Percentiles rank a stretch among this genome's conserved stretches.
phyloP scores from a whole-genome alignment of 768 basidiomycete species.

The Austroboletus festivus region DNA sequence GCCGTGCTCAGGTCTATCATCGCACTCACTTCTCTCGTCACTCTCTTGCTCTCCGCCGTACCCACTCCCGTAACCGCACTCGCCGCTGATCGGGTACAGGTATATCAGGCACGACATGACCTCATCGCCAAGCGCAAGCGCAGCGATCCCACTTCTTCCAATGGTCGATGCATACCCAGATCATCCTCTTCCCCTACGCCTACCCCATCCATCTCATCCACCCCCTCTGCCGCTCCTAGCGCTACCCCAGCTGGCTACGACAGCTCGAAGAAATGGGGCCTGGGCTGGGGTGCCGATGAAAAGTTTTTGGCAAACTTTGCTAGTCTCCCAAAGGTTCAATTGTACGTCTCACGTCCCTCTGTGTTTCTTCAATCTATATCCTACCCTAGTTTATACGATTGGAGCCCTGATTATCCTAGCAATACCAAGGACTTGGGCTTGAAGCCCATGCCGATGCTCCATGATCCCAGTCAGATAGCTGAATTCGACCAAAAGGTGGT shows the following conservation, averaged over 20 bases:
- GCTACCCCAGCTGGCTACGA: constrained; percentile 6
- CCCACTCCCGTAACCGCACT: constrained; percentile 52
- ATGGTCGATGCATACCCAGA: constrained; percentile 59
- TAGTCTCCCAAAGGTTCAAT: constrained; percentile 31
- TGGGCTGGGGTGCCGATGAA: constrained; percentile 61
- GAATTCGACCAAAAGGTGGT: constrained; percentile 45
- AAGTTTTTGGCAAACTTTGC: constrained; percentile 48
- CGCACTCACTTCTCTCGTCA: constrained; percentile 54
- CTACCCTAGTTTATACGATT: constrained; percentile 58
- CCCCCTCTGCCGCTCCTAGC: constrained; percentile 17
- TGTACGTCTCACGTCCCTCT: constrained; percentile 33
- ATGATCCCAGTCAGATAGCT: constrained; percentile 49
- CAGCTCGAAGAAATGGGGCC: constrained; percentile 47
- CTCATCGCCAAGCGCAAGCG: constrained; percentile 50
- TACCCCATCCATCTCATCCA: neutral
- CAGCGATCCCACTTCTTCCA: constrained; percentile 34
- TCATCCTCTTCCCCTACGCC: constrained; percentile 25
- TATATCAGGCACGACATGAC: constrained; percentile 44
- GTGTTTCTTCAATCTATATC: neutral
- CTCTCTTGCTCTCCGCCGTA: constrained; percentile 50
- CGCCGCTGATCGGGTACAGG: constrained; percentile 35
- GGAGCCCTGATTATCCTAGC: constrained; percentile 47
- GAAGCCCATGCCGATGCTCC: constrained; percentile 52
- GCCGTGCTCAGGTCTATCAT: constrained; percentile 50
- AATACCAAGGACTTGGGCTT: neutral